These are phyloP conservation scores for Pseudogymnoascus sp. DNA, from an alignment of 2,329 filamentous ascomycete genomes.

Conservation along the genomic window DNA sequence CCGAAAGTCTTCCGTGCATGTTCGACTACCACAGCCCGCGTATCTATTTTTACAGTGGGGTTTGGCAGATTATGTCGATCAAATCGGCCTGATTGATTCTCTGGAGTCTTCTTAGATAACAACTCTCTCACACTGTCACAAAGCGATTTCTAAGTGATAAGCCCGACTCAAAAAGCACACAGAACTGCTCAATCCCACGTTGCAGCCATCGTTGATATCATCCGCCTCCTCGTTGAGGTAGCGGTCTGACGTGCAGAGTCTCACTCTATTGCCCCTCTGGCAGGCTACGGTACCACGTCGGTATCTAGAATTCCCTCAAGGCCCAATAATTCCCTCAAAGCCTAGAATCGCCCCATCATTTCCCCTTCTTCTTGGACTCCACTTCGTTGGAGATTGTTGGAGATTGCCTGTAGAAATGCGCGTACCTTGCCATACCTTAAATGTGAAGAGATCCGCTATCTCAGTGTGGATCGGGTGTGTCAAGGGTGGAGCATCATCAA, in stretches of 20 bases:
- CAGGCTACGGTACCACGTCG: not conserved
- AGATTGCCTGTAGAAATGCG: not conserved
- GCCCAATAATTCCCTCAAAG: not conserved
- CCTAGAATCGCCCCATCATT: not conserved
- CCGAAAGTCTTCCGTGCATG: conserved; percentile 1
- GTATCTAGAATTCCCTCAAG: not conserved
- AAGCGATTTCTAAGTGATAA: not conserved
- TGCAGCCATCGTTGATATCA: not conserved
- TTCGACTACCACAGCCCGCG: not conserved
- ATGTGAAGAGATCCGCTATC: not conserved
- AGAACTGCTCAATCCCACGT: not conserved
- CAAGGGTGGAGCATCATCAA: not conserved
- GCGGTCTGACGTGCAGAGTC: not conserved
- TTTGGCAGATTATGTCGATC: conserved; percentile 2
- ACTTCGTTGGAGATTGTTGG: not conserved
- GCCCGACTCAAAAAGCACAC: not conserved
- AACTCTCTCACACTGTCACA: not conserved
- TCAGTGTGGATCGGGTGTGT: not conserved
- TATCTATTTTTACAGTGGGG: not conserved
- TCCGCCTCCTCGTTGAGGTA: not conserved
- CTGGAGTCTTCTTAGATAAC: not conserved
- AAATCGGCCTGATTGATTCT: not conserved
- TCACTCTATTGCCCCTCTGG: not conserved
- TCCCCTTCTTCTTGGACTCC: not conserved
- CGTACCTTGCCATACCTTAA: not conserved